Evolutionary conservation across 768 basidiomycete species (phyloP), one percentile per base, ranked within the genome.

Genomic region (Tricholoma bakamatsutake): DNA sequence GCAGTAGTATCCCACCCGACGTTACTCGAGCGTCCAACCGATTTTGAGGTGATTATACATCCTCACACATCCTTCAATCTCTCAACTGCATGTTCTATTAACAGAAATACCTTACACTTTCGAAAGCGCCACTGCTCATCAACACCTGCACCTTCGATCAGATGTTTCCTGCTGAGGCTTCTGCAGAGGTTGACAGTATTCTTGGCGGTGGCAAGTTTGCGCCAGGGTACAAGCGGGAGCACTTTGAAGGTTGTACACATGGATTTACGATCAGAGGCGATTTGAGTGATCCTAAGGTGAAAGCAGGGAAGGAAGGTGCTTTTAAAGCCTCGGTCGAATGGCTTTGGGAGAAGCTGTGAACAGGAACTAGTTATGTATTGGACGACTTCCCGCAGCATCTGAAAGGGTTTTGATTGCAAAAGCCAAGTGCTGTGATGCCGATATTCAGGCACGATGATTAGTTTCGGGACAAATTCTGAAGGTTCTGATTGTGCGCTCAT

Each of bases 1-100:
- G 71, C 74, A 11, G 80, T 0, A 81, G 82, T 0, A 77, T 65
- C 80, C 0, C 87, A 89, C 69, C 87, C 86, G 11, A 84, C 87
- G 0, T 72, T 82, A 13, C 73, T 88, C 48, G 51, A 80, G 33
- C 56, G 79, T 33, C 83, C 85, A 15, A 72, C 66, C 0, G 88
- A 90, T 69, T 73, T 90, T 47, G 74, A 88, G 73, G 85, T 83
- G 2, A 15, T 24, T 24, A 24, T 24, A 24, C 3, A 24, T n/a
- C n/a, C n/a, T n/a, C n/a, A n/a, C n/a, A n/a, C n/a, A 24, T 24
- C 21, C 21, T 24, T 24, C 3, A 24, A 3, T 24, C 21, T 24
- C 21, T 24, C 21, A 24, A 1, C 21, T 24, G 3, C 21, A 1
- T 24, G 21, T 24, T 24, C 21, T 24, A 24, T 24, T 3, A 24